Conservation (phyloP, 805 yeast species). For the Grigorovia transvaalensis region DNA sequence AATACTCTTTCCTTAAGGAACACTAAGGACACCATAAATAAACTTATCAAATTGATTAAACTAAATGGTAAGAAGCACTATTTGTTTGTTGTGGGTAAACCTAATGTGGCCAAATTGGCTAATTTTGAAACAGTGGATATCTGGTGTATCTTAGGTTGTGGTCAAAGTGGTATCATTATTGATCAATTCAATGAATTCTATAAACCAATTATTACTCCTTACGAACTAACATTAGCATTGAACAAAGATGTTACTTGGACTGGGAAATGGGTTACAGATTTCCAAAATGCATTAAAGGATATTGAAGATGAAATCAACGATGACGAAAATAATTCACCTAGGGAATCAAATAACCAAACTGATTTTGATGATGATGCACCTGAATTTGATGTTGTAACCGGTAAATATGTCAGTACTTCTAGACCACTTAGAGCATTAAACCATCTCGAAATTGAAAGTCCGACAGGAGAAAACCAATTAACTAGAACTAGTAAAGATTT, state of each 20-base stretch:
- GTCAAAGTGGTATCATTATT: slow-evolving; percentile 82
- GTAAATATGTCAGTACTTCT: slow-evolving; percentile 55
- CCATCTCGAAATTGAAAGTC: slow-evolving; percentile 53
- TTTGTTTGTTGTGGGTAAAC: slow-evolving; percentile 93
- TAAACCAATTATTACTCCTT: slow-evolving; percentile 90
- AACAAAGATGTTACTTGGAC: slow-evolving; percentile 75
- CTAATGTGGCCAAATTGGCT: slow-evolving; percentile 93
- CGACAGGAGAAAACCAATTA: slow-evolving; percentile 18
- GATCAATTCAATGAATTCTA: slow-evolving; percentile 72
- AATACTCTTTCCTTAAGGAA: slow-evolving; percentile 78
- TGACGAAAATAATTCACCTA: slow-evolving; percentile 5
- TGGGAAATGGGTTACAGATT: slow-evolving; percentile 86
- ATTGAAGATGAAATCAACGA: slow-evolving; percentile 22
- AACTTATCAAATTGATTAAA: slow-evolving; percentile 49
- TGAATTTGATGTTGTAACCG: slow-evolving; percentile 81
- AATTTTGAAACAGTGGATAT: slow-evolving; percentile 89
- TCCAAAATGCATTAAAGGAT: slow-evolving; percentile 41
- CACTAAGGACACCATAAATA: slow-evolving; percentile 56
- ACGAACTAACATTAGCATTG: slow-evolving; percentile 76
- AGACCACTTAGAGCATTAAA: slow-evolving; percentile 62
- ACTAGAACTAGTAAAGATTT: slow-evolving; percentile 27
- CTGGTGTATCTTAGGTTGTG: slow-evolving; percentile 94
- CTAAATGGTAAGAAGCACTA: slow-evolving; percentile 84
- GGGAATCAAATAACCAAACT: slow-evolving; percentile 1
- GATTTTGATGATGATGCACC: slow-evolving; percentile 39